Evolutionary conservation across 192 early-diverging fungal species (phyloP).

Genomic region (Entomortierella parvispora): DNA sequence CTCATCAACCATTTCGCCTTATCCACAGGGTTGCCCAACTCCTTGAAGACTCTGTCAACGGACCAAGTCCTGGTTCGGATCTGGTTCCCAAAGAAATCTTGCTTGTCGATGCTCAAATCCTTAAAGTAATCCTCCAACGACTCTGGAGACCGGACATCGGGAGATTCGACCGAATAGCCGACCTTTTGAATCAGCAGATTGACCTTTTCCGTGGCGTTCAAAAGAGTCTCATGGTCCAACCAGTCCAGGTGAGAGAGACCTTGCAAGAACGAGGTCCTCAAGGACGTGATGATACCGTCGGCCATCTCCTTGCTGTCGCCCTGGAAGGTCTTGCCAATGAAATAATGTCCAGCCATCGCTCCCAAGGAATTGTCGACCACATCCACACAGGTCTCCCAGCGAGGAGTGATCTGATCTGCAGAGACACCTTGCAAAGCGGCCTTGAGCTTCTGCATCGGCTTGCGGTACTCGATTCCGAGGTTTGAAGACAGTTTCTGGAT

Average conservation of each 20-base stretch:
- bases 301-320: constrained; percentile 62
- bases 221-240: constrained; percentile 66
- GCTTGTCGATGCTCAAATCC: constrained; percentile 56
- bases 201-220: constrained; percentile 67
- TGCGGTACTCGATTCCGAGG: constrained; percentile 53
- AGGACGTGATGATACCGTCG: constrained; percentile 54
- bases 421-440: constrained; percentile 59
- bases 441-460: constrained; percentile 44
- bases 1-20: constrained; percentile 64
- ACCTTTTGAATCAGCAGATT: constrained; percentile 67
- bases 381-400: constrained; percentile 61
- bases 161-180: constrained; percentile 69
- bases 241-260: constrained; percentile 59
- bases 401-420: constrained; percentile 51
- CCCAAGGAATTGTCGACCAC: constrained; percentile 48
- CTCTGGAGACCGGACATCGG: constrained; percentile 59
- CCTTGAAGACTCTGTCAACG: constrained; percentile 10
- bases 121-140: constrained; percentile 63
- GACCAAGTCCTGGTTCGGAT: constrained; percentile 58
- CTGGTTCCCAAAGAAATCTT: constrained; percentile 72
- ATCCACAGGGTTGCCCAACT: constrained; percentile 56
- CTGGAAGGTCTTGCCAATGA: constrained; percentile 49
- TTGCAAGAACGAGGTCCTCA: constrained; percentile 56
- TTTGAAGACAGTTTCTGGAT: constrained; percentile 46
- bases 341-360: constrained; percentile 54